Evolutionary conservation across 1,284 basidiomycete species (phyloP).

Genomic region (Tilletia setariae): DNA sequence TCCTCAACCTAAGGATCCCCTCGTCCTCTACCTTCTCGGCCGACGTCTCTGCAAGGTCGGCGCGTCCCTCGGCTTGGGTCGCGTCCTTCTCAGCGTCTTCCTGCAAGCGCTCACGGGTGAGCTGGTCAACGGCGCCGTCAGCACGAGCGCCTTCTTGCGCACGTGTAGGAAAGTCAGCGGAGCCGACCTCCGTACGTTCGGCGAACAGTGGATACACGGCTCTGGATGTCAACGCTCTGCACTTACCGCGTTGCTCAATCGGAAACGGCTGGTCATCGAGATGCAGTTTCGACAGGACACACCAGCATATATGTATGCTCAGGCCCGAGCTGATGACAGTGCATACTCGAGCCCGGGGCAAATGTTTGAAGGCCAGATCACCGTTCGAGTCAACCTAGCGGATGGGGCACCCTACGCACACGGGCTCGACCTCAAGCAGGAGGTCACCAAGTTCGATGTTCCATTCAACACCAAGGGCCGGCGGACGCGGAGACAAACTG

Average conservation of each 20-base stretch:
- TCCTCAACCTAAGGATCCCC: constrained; percentile 93
- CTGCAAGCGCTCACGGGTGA: constrained; percentile 90
- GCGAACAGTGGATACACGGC: constrained; percentile 97
- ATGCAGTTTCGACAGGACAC: constrained; percentile 86
- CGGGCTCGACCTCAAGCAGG: constrained; percentile 81
- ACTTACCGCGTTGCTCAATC: constrained; percentile 86
- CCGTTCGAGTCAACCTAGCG: constrained; percentile 96
- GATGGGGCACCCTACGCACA: constrained; percentile 99
- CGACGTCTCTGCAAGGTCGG: constrained; percentile 89
- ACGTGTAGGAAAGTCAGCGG: constrained; percentile 86
- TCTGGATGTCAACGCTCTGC: constrained; percentile 91
- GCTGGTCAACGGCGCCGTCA: constrained; percentile 71
- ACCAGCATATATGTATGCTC: constrained; percentile 62
- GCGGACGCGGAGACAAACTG: constrained; percentile 83
- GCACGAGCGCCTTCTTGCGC: constrained; percentile 84
- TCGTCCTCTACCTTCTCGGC: constrained; percentile 93
- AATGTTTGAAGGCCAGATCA: constrained; percentile 74
- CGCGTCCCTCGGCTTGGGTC: constrained; percentile 86
- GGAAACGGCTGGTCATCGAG: constrained; percentile 97
- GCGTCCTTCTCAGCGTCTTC: constrained; percentile 92
- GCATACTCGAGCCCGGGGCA: constrained; percentile 57
- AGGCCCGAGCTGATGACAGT: constrained; percentile 44
- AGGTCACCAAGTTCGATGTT: constrained; percentile 88
- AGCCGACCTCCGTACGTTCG: constrained; percentile 76
- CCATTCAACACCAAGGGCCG: constrained; percentile 99